Evolutionary conservation across 495 filamentous ascomycete species (phyloP).

Genomic region (Neurospora sp.): DNA sequence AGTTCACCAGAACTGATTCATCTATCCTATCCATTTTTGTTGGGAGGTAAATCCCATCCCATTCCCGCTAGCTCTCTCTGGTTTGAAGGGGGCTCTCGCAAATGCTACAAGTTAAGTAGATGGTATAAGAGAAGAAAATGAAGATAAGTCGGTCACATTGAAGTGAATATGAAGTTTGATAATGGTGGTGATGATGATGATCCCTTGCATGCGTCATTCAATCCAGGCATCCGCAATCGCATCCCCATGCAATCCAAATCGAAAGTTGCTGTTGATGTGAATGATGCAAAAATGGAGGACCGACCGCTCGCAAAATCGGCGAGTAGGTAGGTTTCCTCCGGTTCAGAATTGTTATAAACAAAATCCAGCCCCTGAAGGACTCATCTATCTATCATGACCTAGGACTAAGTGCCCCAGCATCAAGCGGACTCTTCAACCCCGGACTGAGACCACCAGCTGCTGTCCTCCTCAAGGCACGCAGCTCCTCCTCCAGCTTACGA

Average conservation of each 20-base stretch:
- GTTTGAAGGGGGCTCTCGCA: background rate
- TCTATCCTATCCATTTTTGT: background rate
- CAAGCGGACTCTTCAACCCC: constrained; percentile 21
- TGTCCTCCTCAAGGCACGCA: constrained; percentile 25
- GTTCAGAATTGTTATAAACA: background rate
- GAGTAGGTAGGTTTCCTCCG: background rate
- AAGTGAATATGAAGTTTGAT: background rate
- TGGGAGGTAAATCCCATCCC: background rate
- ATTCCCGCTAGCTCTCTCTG: background rate
- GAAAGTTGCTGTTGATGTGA: background rate
- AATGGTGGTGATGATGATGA: background rate
- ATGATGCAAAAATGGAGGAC: background rate
- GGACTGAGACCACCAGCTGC: constrained; percentile 4
- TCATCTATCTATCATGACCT: constrained; percentile 2
- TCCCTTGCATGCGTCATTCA: background rate
- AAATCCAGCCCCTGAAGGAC: background rate
- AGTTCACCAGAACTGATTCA: too few relatives aligned
- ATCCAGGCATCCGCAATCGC: background rate
- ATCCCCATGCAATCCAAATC: background rate
- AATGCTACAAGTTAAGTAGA: background rate
- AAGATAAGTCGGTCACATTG: background rate
- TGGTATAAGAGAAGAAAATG: background rate
- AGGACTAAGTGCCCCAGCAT: constrained; percentile 6
- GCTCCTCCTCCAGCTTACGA: constrained; percentile 37
- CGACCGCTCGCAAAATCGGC: background rate